Evolutionary conservation across 2,329 filamentous ascomycete species (phyloP).

Genomic region (Fusarium nematophilum): DNA sequence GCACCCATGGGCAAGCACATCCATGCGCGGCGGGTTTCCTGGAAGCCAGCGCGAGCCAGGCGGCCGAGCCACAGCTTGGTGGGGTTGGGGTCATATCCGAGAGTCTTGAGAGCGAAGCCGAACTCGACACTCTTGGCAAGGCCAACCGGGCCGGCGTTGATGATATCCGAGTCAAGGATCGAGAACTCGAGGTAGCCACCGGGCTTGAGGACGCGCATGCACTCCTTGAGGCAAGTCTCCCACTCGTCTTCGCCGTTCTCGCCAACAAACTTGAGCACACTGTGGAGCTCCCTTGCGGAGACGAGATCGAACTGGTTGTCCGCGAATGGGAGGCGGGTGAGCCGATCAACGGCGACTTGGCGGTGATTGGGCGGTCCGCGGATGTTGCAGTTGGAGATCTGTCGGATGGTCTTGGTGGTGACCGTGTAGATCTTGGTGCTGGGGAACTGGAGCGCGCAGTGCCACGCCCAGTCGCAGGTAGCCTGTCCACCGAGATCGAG

Average conservation of each 20-base stretch:
- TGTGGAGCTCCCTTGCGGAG: constrained; percentile 87
- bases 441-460: constrained; percentile 86
- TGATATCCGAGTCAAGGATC: constrained; percentile 88
- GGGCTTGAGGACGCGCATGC: constrained; percentile 90
- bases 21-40: constrained; percentile 86
- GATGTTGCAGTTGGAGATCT: constrained; percentile 78
- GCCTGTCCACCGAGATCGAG: constrained; percentile 89
- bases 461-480: constrained; percentile 95
- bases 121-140: constrained; percentile 92
- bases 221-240: constrained; percentile 85
- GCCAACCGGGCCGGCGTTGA: constrained; percentile 82
- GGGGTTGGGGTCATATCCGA: constrained; percentile 88
- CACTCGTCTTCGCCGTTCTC: constrained; percentile 84
- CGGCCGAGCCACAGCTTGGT: constrained; percentile 84
- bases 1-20: constrained; percentile 85
- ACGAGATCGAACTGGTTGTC: constrained; percentile 91
- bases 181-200: constrained; percentile 93
- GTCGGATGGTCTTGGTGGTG: constrained; percentile 76
- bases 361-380: constrained; percentile 89
- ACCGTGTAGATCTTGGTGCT: constrained; percentile 90
- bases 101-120: constrained; percentile 85
- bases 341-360: constrained; percentile 79
- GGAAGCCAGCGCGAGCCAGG: constrained; percentile 80
- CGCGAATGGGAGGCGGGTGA: constrained; percentile 86
- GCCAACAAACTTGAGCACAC: constrained; percentile 79